phyloP scores from a whole-genome alignment of 192 early-diverging fungal genomes.

The Lobosporangium transversale region DNA sequence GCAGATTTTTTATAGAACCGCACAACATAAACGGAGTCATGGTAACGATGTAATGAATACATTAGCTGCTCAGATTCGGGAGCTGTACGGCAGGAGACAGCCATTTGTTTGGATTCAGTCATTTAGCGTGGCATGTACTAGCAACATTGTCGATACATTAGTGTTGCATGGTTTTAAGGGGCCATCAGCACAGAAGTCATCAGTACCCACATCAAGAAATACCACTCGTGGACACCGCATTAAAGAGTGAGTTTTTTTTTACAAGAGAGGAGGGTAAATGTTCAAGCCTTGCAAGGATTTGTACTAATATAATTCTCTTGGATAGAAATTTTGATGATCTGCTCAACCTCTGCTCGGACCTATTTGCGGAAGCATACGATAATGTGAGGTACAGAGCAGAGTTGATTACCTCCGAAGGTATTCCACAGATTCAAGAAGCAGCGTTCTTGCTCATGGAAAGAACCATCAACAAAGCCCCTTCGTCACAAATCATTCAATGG shows the following conservation, averaged over 20 bases:
- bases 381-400: not conserved
- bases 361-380: constrained; percentile 22
- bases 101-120: constrained; percentile 34
- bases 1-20: constrained; percentile 20
- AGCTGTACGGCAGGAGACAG: not conserved
- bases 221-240: not conserved
- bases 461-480: constrained; percentile 29
- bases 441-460: constrained; percentile 30
- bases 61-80: constrained; percentile 6
- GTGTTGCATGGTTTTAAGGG: constrained; percentile 6
- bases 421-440: constrained; percentile 15
- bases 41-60: constrained; percentile 23
- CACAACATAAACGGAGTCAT: constrained; percentile 26
- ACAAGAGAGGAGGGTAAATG: not conserved
- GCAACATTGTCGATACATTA: constrained; percentile 16
- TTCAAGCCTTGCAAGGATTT: not conserved
- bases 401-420: not conserved
- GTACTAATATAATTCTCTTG: not conserved
- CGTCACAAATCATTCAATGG: constrained; percentile 8
- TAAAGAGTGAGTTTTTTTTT: constrained; percentile 3
- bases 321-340: constrained; percentile 8
- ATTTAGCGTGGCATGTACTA: constrained; percentile 15
- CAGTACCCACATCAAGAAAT: not conserved
- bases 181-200: not conserved
- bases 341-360: constrained; percentile 7